Evolutionary conservation across 1,284 basidiomycete genomes (phyloP), one percentile per base, ranked within the genome.

Genomic region (Hymenochaete sp.): DNA sequence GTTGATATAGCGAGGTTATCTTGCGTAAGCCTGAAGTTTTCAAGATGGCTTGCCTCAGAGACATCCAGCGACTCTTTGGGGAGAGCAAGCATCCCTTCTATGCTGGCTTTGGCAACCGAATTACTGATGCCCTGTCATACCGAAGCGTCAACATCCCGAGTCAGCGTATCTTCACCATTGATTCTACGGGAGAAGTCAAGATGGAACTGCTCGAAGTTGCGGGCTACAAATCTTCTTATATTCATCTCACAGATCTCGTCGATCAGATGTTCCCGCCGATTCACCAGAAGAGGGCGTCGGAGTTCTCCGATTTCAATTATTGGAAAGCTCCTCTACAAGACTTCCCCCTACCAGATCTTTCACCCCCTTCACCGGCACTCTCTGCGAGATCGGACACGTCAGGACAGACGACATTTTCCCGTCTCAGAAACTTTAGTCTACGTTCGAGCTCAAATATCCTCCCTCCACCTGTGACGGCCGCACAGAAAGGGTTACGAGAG

Each of bases 181-280:
- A 98, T 61, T 88, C 89, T 19, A 77, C 82, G 27, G 93, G 96
- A 4, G 92, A 96, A 57, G 93, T 99, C 47, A 97, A 96, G 72
- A 91, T 97, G 75, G 96, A 98, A 65, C 71, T 98, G 42, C 71
- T 99, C 25, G 93, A 97, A 59, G 68, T 95, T 18, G 92, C 93
- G 0, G 95, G 95, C 0, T 97, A 98, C 70, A 97, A 95, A 60
- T 96, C 92, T 25, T 92, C 89, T 75, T 93, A 93, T 62, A 93
- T 93, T 53, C 84, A 92, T 62, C 97, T 95, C 92, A 97, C 95
- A 13, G 95, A 98, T 62, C 76, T 98, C 11, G 96, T 99, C 25
- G 93, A 99, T 66, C 93, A 97, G 62, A 95, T 97, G 83, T 99
- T 99, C 71, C 96, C 96, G 21, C 92, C 95, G 0, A 91, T 98